Evolutionary conservation across 148 eudicot species (phyloP).

Genomic region (Vaccinium myrtillus): DNA sequence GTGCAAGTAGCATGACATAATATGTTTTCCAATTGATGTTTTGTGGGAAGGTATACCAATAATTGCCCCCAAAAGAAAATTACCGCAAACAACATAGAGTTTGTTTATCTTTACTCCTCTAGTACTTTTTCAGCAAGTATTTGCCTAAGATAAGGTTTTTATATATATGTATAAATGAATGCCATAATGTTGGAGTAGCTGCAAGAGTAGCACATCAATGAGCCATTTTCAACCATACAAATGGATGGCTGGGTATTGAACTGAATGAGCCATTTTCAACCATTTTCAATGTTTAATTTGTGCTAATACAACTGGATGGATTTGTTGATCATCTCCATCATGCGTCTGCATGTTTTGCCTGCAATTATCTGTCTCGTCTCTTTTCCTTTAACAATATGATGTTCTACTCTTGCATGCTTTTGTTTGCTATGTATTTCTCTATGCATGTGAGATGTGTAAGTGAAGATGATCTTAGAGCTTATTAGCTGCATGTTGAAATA

Average conservation of each 20-base stretch:
- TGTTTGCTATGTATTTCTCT: neutral
- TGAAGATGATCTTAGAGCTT: neutral
- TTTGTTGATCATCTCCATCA: neutral
- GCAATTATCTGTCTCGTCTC: neutral
- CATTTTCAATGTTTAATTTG: neutral
- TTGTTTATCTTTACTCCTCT: too few relatives aligned
- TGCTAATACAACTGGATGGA: neutral
- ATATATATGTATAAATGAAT: neutral
- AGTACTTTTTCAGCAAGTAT: neutral
- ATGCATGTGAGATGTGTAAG: neutral
- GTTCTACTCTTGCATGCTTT: neutral
- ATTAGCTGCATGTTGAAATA: neutral
- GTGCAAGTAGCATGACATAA: neutral
- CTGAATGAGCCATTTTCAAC: neutral
- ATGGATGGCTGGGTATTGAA: neutral
- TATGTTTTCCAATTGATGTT: neutral
- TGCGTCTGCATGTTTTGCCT: neutral
- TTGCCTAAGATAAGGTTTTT: neutral
- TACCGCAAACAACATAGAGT: neutral
- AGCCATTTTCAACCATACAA: neutral
- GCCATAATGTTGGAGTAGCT: neutral
- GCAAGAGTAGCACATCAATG: neutral
- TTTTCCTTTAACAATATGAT: neutral
- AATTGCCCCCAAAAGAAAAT: neutral
- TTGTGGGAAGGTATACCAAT: neutral